Conservation (phyloP, 2,329 filamentous ascomycete species). For the Pseudopyrenochaeta lycopersici region DNA sequence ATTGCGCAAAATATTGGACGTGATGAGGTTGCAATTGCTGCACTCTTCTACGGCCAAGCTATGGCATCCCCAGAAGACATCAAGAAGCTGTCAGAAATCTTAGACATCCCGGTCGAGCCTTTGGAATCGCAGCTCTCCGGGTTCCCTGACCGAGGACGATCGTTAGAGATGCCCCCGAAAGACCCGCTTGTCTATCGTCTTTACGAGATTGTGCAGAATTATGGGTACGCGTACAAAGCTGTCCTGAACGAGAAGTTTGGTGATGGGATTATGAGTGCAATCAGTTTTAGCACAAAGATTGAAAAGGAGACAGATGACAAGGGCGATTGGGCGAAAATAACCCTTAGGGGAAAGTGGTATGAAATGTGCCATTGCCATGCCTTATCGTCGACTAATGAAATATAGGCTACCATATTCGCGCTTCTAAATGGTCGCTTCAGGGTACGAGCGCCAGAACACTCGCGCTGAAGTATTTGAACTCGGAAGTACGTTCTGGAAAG, state of each 20-base stretch:
- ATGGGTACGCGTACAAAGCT: conserved; percentile 95
- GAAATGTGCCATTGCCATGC: neutral
- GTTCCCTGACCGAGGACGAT: conserved; percentile 82
- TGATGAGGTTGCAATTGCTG: conserved; percentile 84
- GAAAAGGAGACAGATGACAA: conserved; percentile 92
- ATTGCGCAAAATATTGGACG: conserved; percentile 79
- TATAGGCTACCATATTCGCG: conserved; percentile 59
- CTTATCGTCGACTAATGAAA: conserved; percentile 15
- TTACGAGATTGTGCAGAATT: conserved; percentile 96
- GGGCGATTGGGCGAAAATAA: conserved; percentile 87
- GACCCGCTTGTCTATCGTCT: conserved; percentile 90
- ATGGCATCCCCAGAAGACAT: conserved; percentile 76
- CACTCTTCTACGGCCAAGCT: conserved; percentile 90
- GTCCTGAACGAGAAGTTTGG: conserved; percentile 89
- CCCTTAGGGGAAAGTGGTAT: conserved; percentile 83
- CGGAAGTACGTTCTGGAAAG: no score
- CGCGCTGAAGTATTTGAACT: no score
- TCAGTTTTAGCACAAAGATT: conserved; percentile 87
- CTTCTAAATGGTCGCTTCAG: no score
- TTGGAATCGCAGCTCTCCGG: conserved; percentile 72
- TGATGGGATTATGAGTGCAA: conserved; percentile 93
- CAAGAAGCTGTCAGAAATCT: conserved; percentile 70
- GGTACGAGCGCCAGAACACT: no score
- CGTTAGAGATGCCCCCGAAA: conserved; percentile 82
- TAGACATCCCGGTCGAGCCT: conserved; percentile 66